Conservation (phyloP, 2,329 filamentous ascomycete species). For the Talaromyces sp. region DNA sequence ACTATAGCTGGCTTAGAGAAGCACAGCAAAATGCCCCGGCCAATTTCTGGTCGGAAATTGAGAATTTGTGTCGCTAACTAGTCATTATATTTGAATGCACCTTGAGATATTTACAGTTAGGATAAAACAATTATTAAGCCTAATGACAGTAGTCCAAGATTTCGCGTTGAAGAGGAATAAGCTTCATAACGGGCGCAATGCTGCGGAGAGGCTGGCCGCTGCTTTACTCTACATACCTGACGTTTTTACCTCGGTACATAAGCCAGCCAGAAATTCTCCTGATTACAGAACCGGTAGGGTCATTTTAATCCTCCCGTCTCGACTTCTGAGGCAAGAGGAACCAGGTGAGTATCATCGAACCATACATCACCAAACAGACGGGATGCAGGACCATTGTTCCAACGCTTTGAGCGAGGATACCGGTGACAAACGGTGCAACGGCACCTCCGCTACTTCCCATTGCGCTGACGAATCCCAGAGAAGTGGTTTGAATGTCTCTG, state of each 20-base stretch:
- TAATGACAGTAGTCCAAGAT: too few species aligned
- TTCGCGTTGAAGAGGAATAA: background rate
- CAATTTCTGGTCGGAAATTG: background rate
- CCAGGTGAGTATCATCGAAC: constrained; percentile 52
- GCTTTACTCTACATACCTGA: too few species aligned
- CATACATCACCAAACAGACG: constrained; percentile 52
- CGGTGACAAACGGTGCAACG: constrained; percentile 45
- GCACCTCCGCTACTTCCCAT: constrained; percentile 41
- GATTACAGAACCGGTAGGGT: background rate
- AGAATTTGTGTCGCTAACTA: background rate
- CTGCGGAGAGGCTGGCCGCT: too few species aligned
- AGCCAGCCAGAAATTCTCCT: background rate
- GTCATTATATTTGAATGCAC: background rate
- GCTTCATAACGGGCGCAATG: background rate
- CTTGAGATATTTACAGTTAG: too few species aligned
- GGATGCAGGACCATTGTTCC: constrained; percentile 50
- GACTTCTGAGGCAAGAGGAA: constrained; percentile 45
- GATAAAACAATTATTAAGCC: too few species aligned
- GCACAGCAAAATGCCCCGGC: too few species aligned
- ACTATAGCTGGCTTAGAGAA: too few species aligned
- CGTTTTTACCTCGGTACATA: background rate
- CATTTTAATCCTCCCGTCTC: constrained; percentile 46
- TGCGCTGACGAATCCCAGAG: constrained; percentile 35
- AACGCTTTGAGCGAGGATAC: constrained; percentile 43
- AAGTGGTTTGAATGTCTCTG: constrained; percentile 35